Percentiles rank a stretch among this genome's conserved stretches.
Conservation (phyloP, 108 stramenopile species). For the Nitzschia sp. region DNA sequence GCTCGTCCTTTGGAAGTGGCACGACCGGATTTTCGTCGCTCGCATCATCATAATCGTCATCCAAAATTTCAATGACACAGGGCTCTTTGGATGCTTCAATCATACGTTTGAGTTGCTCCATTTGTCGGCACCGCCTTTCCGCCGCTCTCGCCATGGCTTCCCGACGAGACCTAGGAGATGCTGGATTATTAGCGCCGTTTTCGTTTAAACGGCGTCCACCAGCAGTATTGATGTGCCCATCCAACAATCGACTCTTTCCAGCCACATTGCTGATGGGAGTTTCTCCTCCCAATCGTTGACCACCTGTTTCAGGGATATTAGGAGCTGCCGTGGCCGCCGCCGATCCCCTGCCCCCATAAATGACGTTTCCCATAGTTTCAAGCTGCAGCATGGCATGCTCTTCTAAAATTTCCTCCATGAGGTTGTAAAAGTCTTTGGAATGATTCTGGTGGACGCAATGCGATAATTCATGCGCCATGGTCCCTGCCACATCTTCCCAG, state of each 20-base stretch:
- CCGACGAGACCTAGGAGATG: background rate
- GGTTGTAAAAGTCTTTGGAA: conserved; percentile 65
- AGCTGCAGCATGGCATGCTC: conserved; percentile 20
- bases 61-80: conserved; percentile 43
- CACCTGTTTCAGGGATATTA: conserved; percentile 13
- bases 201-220: conserved; percentile 30
- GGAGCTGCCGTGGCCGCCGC: background rate
- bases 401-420: conserved; percentile 85
- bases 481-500: conserved; percentile 77
- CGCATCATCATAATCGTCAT: conserved; percentile 16
- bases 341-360: background rate
- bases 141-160: conserved; percentile 39
- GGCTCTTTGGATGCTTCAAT: conserved; percentile 44
- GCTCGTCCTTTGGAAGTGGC: no score
- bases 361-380: conserved; percentile 3
- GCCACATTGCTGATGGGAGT: background rate
- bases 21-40: background rate
- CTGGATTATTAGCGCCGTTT: background rate
- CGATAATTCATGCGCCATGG: conserved; percentile 83
- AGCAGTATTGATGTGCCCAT: conserved; percentile 3
- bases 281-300: conserved; percentile 40
- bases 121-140: conserved; percentile 34
- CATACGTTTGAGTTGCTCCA: conserved; percentile 30
- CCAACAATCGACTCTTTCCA: conserved; percentile 29
- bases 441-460: conserved; percentile 69